Base-by-base conservation (phyloP, 257 asterid species). In the Petunia axillaris region DNA sequence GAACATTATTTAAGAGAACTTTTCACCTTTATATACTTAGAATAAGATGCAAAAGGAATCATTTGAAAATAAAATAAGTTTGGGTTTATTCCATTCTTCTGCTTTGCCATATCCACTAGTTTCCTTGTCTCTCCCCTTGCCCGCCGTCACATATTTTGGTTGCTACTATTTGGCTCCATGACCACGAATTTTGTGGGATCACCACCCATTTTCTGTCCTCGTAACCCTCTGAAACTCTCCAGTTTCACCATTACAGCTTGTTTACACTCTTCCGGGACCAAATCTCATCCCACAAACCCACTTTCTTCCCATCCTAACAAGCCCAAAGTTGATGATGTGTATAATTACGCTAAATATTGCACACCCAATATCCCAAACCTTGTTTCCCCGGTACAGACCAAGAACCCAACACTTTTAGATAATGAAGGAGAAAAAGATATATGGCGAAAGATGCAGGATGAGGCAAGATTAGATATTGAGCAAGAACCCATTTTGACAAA, bases 401-500 rank as follows among this genome's bases (percentile, higher is more conserved):
- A 11, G 0, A 71, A 50, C 36, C 43, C 10, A 25, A 53, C 40
- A 44, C 0, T 68, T 68, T 68, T 70, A 8, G 46, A 44, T 10
- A 71, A 4, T 25, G 84, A 62, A 65, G 77, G 44, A 14, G 52
- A 79, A 8, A 88, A 64, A 39, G 86, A 88, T 83, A 70, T 94
- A 1, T 94, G 98, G 98, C 25, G 9, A 60, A 84, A 67, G 84
- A 87, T 94, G 91, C 89, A 82, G 83, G 88, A 77, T 6, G 98
- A 94, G 83, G 98, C 98, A 52, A 85, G 86, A 83, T 84, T 83
- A 14, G 98, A 91, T 74, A 80, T 89, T 46, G 86, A 88, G 4
- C 86, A 87, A 9, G 98, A 94, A 76, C 97, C 98, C 52, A 91
- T 93, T 14, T 84, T 94, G 78, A 87, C 89, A 1, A 87, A 78